Conservation (phyloP, 805 yeast species). For the Teunomyces panamensis region DNA sequence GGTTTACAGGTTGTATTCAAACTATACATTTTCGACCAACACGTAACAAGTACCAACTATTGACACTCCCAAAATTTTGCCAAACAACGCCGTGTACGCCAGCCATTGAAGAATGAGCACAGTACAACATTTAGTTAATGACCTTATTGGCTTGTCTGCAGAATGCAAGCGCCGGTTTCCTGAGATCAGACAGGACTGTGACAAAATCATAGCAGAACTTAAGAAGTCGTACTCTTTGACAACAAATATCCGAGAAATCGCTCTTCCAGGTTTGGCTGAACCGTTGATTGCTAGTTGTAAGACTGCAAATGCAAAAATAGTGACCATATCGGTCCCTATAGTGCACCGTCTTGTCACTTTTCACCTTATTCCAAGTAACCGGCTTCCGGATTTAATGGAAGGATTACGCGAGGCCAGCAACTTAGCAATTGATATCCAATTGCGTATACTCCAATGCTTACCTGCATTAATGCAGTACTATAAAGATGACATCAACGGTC, state of each 20-base stretch:
- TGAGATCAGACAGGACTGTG: slow-evolving; percentile 57
- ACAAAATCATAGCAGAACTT: slow-evolving; percentile 18
- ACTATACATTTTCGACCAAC: background rate
- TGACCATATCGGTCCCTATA: slow-evolving; percentile 68
- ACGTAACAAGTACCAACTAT: background rate
- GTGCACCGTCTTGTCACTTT: slow-evolving; percentile 58
- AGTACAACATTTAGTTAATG: slow-evolving; percentile 50
- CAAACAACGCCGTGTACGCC: background rate
- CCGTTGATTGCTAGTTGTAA: slow-evolving; percentile 76
- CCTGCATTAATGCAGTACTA: slow-evolving; percentile 74
- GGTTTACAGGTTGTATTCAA: slow-evolving; percentile 1
- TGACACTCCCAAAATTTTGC: background rate
- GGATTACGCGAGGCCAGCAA: slow-evolving; percentile 72
- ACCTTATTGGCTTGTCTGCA: slow-evolving; percentile 55
- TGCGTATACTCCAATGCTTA: slow-evolving; percentile 78
- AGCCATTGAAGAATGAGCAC: slow-evolving; percentile 20
- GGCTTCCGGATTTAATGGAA: slow-evolving; percentile 56
- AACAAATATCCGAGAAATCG: slow-evolving; percentile 23
- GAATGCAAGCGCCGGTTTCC: slow-evolving; percentile 71
- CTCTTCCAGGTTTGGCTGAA: slow-evolving; percentile 23
- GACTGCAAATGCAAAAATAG: slow-evolving; percentile 70
- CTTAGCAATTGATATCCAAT: slow-evolving; percentile 76
- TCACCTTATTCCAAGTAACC: slow-evolving; percentile 52
- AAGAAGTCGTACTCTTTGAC: slow-evolving; percentile 15
- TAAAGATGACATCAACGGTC: slow-evolving; percentile 51